Percentiles rank a stretch among this genome's conserved stretches.
These are phyloP conservation scores for Tribonema minus DNA, from an alignment of 108 stramenopile species.

Conservation along the genomic window DNA sequence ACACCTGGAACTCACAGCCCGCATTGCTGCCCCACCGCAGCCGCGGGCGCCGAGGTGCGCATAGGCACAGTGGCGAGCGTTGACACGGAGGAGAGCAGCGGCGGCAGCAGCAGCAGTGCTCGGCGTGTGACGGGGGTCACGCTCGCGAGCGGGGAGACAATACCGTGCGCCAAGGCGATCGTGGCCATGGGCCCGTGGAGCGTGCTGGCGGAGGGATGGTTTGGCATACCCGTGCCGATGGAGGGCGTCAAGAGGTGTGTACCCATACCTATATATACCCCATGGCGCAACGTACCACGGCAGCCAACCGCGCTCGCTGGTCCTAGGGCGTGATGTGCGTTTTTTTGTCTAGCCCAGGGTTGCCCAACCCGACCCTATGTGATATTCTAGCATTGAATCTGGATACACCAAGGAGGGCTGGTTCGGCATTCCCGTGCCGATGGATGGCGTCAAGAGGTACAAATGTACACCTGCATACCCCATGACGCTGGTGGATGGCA, in stretches of 20 bases:
- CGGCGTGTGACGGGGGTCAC: constrained; percentile 36
- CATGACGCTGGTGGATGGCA: no score
- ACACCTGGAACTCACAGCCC: no score
- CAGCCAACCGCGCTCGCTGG: no score
- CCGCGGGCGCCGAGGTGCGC: constrained; percentile 39
- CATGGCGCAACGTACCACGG: no score
- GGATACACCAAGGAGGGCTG: no score
- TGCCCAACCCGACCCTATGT: no score
- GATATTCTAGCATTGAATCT: no score
- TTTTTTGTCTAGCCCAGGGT: no score
- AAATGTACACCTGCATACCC: no score
- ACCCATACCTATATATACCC: no score
- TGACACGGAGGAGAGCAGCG: not conserved
- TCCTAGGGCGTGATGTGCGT: no score
- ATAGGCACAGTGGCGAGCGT: constrained; percentile 47
- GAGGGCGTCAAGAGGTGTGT: constrained; percentile 25
- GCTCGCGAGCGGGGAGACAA: constrained; percentile 37
- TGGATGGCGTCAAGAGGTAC: constrained; percentile 34
- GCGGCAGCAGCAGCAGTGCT: not conserved
- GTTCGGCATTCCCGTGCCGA: constrained; percentile 51
- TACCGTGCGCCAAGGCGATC: constrained; percentile 37
- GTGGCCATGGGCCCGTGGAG: constrained; percentile 55
- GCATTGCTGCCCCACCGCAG: no score
- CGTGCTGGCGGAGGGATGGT: constrained; percentile 49
- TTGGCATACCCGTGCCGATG: constrained; percentile 54